Percentiles rank a stretch among this genome's conserved stretches.
These are phyloP conservation scores for Starmerella tilneyi DNA, from an alignment of 805 yeast genomes.

Conservation along the genomic window DNA sequence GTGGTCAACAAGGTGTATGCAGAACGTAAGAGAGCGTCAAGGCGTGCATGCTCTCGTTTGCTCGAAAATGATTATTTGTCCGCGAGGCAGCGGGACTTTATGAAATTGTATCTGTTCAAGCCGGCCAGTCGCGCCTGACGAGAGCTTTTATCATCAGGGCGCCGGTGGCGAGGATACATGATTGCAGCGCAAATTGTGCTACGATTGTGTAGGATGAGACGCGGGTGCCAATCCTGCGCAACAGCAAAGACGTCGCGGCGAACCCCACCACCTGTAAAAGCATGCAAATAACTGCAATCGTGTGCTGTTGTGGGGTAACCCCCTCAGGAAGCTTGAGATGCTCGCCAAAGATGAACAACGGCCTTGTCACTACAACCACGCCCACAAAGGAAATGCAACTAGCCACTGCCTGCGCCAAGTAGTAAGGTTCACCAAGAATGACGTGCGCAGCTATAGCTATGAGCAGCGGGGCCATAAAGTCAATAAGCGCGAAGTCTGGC, in stretches of 20 bases:
- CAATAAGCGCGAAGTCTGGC: conserved; percentile 69
- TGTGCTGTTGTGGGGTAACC: conserved; percentile 32
- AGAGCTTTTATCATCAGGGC: conserved; percentile 26
- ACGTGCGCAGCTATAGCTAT: conserved; percentile 66
- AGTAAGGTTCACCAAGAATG: conserved; percentile 54
- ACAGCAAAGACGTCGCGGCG: conserved; percentile 27
- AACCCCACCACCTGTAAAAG: conserved; percentile 9
- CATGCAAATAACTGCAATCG: conserved; percentile 48
- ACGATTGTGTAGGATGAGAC: conserved; percentile 76
- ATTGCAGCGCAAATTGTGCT: conserved; percentile 56
- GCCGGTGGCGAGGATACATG: conserved; percentile 45
- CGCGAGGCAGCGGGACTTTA: too few species aligned
- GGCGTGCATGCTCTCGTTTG: too few species aligned
- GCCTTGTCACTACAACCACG: conserved; percentile 71
- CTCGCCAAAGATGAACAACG: conserved; percentile 54
- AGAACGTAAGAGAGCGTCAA: too few species aligned
- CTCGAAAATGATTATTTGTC: too few species aligned
- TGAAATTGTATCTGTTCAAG: too few species aligned
- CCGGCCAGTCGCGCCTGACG: neutral
- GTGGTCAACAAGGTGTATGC: too few species aligned
- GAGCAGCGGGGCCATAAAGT: conserved; percentile 66
- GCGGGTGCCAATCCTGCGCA: conserved; percentile 61
- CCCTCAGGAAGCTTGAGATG: neutral
- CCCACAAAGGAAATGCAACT: conserved; percentile 61
- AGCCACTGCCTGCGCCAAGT: conserved; percentile 56